Evolutionary conservation across 2,329 filamentous ascomycete species (phyloP).

Genomic region (Bretziella fagacearum): DNA sequence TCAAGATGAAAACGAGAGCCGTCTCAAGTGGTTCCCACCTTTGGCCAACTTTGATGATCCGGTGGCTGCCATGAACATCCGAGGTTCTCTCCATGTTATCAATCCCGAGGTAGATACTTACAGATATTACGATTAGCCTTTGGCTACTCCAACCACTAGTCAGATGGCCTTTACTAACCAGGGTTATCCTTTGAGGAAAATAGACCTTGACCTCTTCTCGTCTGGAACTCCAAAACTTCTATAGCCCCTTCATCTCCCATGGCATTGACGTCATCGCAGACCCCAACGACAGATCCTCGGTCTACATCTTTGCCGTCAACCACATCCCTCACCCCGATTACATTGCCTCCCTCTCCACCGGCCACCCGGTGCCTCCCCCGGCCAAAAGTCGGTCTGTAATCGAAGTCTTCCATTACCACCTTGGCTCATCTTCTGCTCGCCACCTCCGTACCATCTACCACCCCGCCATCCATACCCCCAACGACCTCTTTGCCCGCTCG

Average conservation of each 20-base stretch:
- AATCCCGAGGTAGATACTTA: constrained; percentile 34
- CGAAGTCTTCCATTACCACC: constrained; percentile 38
- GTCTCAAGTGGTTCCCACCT: constrained; percentile 37
- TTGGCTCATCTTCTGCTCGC: constrained; percentile 25
- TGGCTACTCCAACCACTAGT: neutral
- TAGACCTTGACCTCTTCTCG: constrained; percentile 30
- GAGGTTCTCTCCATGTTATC: constrained; percentile 34
- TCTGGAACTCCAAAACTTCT: constrained; percentile 33
- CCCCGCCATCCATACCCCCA: constrained; percentile 38
- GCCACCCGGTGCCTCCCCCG: neutral
- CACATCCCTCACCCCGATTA: constrained; percentile 35
- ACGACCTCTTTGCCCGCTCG: constrained; percentile 35
- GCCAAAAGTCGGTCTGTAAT: constrained; percentile 33
- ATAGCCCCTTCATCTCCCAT: constrained; percentile 38
- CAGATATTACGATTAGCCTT: neutral
- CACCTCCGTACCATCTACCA: constrained; percentile 38
- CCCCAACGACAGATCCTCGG: constrained; percentile 24
- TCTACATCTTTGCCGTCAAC: constrained; percentile 46
- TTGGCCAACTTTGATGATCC: constrained; percentile 27
- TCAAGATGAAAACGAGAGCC: constrained; percentile 25
- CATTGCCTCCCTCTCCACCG: constrained; percentile 14
- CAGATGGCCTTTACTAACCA: neutral
- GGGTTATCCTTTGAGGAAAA: no score
- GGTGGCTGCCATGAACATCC: constrained; percentile 21
- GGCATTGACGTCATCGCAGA: constrained; percentile 43